phyloP scores from a whole-genome alignment of 768 basidiomycete species.

The Dictyophora rubrovolvata region DNA sequence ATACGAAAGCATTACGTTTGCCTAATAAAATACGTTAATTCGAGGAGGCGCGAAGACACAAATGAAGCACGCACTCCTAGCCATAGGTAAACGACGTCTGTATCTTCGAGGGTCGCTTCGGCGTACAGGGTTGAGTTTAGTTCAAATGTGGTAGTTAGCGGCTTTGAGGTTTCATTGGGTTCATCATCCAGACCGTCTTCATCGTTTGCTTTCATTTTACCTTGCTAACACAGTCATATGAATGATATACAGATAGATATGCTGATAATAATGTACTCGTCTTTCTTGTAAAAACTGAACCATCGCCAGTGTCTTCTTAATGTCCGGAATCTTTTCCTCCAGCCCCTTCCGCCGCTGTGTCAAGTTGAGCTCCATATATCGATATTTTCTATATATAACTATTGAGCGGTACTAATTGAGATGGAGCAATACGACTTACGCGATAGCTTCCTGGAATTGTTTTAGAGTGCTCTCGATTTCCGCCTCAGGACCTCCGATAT shows the following conservation, averaged over 20 bases:
- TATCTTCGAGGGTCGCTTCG: constrained; percentile 79
- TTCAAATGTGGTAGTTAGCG: constrained; percentile 82
- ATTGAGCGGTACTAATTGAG: constrained; percentile 4
- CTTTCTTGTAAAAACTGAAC: constrained; percentile 70
- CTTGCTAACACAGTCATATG: constrained; percentile 37
- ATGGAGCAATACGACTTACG: constrained; percentile 44
- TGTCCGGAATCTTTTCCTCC: constrained; percentile 94
- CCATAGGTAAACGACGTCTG: constrained; percentile 89
- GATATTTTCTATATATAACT: constrained; percentile 74
- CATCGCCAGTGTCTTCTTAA: constrained; percentile 84
- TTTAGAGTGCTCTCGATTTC: constrained; percentile 72
- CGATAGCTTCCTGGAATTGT: constrained; percentile 83
- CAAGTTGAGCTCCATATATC: constrained; percentile 90
- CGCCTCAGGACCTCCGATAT: constrained; percentile 68
- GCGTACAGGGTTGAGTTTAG: constrained; percentile 93
- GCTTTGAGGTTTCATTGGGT: constrained; percentile 28
- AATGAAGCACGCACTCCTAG: constrained; percentile 62
- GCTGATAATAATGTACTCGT: constrained; percentile 37
- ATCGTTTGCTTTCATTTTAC: constrained; percentile 39
- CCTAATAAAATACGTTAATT: constrained; percentile 37
- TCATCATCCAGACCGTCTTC: constrained; percentile 39
- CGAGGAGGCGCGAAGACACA: background rate
- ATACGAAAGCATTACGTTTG: constrained; percentile 97
- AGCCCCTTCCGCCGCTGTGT: constrained; percentile 67
- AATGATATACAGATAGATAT: background rate